Percentiles rank a stretch among this genome's conserved stretches.
These are phyloP conservation scores for Parietaria judaica DNA, from an alignment of 306 rosid genomes.

Conservation along the genomic window DNA sequence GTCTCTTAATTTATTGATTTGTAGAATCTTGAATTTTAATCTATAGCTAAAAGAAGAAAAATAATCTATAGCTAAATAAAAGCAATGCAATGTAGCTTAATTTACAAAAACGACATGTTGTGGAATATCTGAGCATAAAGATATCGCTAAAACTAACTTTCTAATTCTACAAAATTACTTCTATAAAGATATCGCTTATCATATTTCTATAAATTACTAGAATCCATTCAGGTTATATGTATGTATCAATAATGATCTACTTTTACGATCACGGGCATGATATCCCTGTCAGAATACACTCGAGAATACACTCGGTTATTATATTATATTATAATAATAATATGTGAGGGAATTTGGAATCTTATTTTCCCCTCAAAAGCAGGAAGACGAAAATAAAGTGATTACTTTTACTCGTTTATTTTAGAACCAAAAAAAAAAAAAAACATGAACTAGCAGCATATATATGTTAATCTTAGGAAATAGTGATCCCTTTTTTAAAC, in stretches of 20 bases:
- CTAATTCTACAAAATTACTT: not conserved
- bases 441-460: not conserved
- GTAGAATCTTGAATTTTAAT: not conserved
- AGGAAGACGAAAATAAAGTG: conserved; percentile 41
- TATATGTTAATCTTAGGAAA: conserved; percentile 35
- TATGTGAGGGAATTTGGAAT: conserved; percentile 28
- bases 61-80: too few species aligned
- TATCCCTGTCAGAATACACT: conserved; percentile 33
- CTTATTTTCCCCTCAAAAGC: conserved; percentile 56
- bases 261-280: conserved; percentile 17
- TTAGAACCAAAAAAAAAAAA: conserved; percentile 10
- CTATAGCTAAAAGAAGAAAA: not conserved
- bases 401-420: not conserved
- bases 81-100: not conserved
- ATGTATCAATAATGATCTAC: conserved; percentile 1
- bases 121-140: not conserved
- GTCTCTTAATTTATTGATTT: too few species aligned
- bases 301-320: too few species aligned
- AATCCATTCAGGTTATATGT: not conserved
- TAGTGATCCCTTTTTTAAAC: conserved; percentile 49
- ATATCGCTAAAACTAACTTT: too few species aligned
- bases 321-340: conserved; percentile 1
- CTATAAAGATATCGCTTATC: not conserved
- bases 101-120: not conserved
- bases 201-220: not conserved